A percentile compares a stretch with the other conserved stretches of the same genome.
Conservation (phyloP, 73 alveolate species). For the Paramecium sexaurelia region DNA sequence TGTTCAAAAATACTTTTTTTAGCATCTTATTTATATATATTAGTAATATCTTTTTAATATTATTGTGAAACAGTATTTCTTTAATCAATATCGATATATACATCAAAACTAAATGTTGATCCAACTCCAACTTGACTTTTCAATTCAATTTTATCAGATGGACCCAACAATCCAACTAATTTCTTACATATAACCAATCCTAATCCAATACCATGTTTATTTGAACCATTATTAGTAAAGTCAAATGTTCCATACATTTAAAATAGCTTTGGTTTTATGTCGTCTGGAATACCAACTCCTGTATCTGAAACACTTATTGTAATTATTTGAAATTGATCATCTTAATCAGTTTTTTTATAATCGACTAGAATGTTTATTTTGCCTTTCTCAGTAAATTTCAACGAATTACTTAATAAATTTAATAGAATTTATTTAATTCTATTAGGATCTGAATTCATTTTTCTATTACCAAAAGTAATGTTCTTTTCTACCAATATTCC, state of each 20-base stretch:
- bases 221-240: background rate
- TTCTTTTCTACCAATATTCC: background rate
- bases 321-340: background rate
- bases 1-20: background rate
- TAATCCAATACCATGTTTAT: constrained; percentile 65
- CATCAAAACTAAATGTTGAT: constrained; percentile 28
- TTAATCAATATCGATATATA: background rate
- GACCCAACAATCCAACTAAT: constrained; percentile 59
- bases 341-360: background rate
- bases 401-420: constrained; percentile 46
- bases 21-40: background rate
- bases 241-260: constrained; percentile 62
- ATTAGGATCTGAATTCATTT: constrained; percentile 41
- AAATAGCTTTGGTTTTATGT: constrained; percentile 49
- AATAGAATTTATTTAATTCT: constrained; percentile 54
- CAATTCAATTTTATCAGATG: constrained; percentile 15
- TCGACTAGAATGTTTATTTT: background rate
- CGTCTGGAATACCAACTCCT: constrained; percentile 63
- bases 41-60: background rate
- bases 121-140: constrained; percentile 44
- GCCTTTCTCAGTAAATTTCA: constrained; percentile 53
- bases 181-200: constrained; percentile 65
- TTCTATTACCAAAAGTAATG: background rate
- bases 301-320: constrained; percentile 61
- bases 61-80: background rate